A percentile compares a stretch with the other conserved stretches of the same genome.
These are phyloP conservation scores for Taphrina communis DNA, from an alignment of 1,139 yeast genomes.

Conservation along the genomic window DNA sequence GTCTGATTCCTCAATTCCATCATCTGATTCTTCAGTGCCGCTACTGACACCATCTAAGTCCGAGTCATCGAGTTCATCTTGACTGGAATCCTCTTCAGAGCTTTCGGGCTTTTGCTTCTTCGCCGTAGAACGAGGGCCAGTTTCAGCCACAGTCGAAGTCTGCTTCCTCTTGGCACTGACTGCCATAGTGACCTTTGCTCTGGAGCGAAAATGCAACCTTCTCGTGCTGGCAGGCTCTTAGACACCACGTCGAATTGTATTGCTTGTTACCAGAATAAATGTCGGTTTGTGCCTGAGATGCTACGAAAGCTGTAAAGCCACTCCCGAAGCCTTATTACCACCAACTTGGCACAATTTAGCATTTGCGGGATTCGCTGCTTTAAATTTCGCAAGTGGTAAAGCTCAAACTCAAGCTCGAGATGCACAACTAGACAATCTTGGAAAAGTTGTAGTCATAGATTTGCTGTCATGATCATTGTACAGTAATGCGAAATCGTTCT, in stretches of 20 bases:
- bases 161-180: slow-evolving; percentile 5
- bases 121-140: neutral
- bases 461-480: too few species aligned
- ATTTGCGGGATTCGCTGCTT: neutral
- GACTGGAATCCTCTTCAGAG: slow-evolving; percentile 6
- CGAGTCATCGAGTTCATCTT: slow-evolving; percentile 7
- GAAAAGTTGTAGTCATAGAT: too few species aligned
- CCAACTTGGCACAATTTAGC: too few species aligned
- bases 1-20: slow-evolving; percentile 7
- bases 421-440: too few species aligned
- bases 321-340: slow-evolving; percentile 9
- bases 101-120: slow-evolving; percentile 7
- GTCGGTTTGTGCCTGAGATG: slow-evolving; percentile 9
- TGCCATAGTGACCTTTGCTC: neutral
- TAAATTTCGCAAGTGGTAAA: too few species aligned
- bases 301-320: slow-evolving; percentile 1
- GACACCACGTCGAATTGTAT: neutral
- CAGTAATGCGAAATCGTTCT: too few species aligned
- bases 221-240: too few species aligned
- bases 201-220: too few species aligned
- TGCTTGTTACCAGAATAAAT: neutral
- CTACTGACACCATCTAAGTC: neutral
- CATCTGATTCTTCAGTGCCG: slow-evolving; percentile 48
- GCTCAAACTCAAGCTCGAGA: too few species aligned
- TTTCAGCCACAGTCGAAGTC: neutral